These are phyloP conservation scores for Tremellales sp. DNA, from an alignment of 1,284 basidiomycete genomes.

Conservation along the genomic window DNA sequence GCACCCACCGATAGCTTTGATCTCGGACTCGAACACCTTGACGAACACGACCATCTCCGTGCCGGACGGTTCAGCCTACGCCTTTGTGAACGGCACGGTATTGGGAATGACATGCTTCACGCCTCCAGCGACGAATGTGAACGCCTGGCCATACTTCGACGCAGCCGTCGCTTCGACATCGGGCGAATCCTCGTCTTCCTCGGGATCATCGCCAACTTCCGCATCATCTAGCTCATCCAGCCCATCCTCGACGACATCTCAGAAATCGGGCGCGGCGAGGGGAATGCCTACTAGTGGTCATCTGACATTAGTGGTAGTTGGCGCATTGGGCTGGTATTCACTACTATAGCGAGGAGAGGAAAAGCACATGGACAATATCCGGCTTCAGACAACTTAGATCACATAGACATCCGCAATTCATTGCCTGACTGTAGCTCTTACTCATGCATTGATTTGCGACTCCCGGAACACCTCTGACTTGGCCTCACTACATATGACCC, in stretches of 20 bases:
- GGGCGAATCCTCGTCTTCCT: too few relatives aligned
- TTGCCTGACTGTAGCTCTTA: too few relatives aligned
- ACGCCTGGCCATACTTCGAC: conserved; percentile 37
- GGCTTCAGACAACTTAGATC: too few relatives aligned
- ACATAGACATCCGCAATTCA: too few relatives aligned
- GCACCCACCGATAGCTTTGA: conserved; percentile 26
- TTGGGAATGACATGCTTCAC: conserved; percentile 35
- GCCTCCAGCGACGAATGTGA: conserved; percentile 13
- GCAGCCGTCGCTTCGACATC: not conserved
- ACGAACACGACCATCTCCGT: conserved; percentile 27
- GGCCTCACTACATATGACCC: too few relatives aligned
- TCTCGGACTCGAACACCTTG: conserved; percentile 20
- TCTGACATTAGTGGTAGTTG: too few relatives aligned
- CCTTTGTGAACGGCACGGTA: conserved; percentile 30
- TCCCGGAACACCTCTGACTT: too few relatives aligned
- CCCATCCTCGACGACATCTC: not conserved
- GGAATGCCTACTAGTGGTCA: too few relatives aligned
- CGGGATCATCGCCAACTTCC: not conserved
- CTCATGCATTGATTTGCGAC: too few relatives aligned
- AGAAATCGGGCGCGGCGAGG: not conserved
- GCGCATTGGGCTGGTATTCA: too few relatives aligned
- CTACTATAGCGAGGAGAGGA: too few relatives aligned
- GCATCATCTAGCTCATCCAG: not conserved
- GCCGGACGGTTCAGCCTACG: conserved; percentile 5
- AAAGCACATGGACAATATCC: too few relatives aligned